A percentile compares a stretch with the other conserved stretches of the same genome.
Evolutionary conservation across 1,284 basidiomycete species (phyloP).

Genomic region (Ustanciosporium gigantosporum): DNA sequence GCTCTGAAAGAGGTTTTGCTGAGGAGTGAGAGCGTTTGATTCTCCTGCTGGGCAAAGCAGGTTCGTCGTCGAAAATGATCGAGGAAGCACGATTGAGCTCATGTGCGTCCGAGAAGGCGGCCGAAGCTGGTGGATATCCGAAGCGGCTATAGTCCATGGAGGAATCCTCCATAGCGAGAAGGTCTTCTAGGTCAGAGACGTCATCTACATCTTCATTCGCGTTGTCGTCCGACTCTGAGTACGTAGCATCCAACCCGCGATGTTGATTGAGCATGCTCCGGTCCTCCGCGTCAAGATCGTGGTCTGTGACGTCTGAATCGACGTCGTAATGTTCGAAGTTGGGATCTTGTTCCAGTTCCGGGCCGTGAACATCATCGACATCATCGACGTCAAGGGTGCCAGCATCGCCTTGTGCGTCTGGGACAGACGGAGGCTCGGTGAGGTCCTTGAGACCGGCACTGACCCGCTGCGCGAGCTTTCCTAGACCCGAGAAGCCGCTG

Average conservation of each 20-base stretch:
- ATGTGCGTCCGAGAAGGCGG: slow-evolving; percentile 41
- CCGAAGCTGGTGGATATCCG: slow-evolving; percentile 47
- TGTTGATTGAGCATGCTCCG: background rate
- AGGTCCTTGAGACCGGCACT: slow-evolving; percentile 37
- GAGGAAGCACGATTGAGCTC: slow-evolving; percentile 36
- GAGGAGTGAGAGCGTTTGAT: slow-evolving; percentile 9
- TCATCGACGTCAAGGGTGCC: background rate
- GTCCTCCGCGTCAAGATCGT: slow-evolving; percentile 10
- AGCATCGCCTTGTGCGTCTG: background rate
- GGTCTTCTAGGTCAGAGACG: slow-evolving; percentile 30
- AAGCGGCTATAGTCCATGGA: slow-evolving; percentile 45
- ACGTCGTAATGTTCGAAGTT: background rate
- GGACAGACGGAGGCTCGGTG: slow-evolving; percentile 1
- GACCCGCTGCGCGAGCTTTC: slow-evolving; percentile 31
- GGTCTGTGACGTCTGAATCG: slow-evolving; percentile 16
- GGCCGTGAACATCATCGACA: background rate
- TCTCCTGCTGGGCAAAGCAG: slow-evolving; percentile 9
- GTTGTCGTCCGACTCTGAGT: slow-evolving; percentile 17
- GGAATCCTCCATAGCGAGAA: slow-evolving; percentile 7
- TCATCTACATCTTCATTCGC: slow-evolving; percentile 20
- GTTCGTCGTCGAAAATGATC: slow-evolving; percentile 41
- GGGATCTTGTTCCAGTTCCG: background rate
- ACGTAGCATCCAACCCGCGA: background rate
- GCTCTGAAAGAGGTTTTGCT: background rate
- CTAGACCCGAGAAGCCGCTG: slow-evolving; percentile 73